These are phyloP conservation scores for Alternaria postmessia DNA, from an alignment of 2,329 filamentous ascomycete genomes.

Conservation along the genomic window DNA sequence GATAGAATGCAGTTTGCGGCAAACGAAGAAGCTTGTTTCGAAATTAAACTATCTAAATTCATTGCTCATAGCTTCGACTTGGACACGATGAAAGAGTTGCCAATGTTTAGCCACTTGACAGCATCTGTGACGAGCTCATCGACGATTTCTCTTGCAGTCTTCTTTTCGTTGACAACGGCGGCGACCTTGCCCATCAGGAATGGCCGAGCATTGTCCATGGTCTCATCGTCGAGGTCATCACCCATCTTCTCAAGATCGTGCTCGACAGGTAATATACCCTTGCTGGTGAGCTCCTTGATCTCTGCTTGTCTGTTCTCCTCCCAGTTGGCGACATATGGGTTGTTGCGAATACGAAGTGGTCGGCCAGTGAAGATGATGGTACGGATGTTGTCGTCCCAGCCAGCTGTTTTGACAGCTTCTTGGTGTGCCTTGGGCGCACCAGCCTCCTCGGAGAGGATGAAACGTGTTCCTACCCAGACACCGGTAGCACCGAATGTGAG, in stretches of 20 bases:
- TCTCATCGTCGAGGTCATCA: conserved; percentile 74
- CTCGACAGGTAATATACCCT: conserved; percentile 94
- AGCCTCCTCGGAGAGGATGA: conserved; percentile 92
- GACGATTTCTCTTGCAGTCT: conserved; percentile 87
- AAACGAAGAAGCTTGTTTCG: not conserved
- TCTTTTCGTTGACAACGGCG: conserved; percentile 91
- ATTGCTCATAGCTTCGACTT: conserved; percentile 46
- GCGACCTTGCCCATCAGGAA: conserved; percentile 98
- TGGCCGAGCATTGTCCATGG: conserved; percentile 88
- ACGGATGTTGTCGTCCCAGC: conserved; percentile 94
- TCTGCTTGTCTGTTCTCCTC: conserved; percentile 88
- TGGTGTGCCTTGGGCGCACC: conserved; percentile 93
- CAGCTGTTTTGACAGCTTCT: conserved; percentile 89
- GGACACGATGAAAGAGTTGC: conserved; percentile 66
- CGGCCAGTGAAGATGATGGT: conserved; percentile 99
- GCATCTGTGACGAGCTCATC: conserved; percentile 93
- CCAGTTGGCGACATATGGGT: conserved; percentile 95
- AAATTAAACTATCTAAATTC: not conserved
- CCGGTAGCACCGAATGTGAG: conserved; percentile 91
- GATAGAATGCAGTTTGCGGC: not conserved
- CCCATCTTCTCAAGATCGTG: conserved; percentile 87
- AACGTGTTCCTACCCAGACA: conserved; percentile 97
- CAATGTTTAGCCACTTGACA: conserved; percentile 72
- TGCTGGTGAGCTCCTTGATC: conserved; percentile 88
- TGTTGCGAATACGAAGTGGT: conserved; percentile 90